These are phyloP conservation scores for Rutstroemia sp. DNA, from an alignment of 2,329 filamentous ascomycete genomes.

Conservation along the genomic window DNA sequence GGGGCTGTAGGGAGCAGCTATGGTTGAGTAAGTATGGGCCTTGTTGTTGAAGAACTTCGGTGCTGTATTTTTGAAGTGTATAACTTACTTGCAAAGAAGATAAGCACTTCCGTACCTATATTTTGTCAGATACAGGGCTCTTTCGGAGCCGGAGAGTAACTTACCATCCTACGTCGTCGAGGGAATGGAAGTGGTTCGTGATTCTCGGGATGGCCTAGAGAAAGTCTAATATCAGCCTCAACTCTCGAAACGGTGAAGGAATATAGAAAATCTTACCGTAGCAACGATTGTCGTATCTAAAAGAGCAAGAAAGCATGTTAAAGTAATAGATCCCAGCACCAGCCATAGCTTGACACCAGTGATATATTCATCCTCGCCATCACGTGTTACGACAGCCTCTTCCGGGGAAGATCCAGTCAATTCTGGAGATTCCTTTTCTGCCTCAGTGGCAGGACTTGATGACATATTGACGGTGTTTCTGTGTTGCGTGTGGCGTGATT, in stretches of 20 bases:
- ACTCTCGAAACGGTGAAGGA: background rate
- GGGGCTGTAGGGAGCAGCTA: conserved; percentile 3
- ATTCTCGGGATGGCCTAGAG: background rate
- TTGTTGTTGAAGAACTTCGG: background rate
- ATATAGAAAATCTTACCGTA: conserved; percentile 31
- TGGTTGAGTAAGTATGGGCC: background rate
- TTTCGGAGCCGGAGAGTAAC: background rate
- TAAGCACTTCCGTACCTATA: conserved; percentile 5
- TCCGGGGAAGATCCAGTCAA: background rate
- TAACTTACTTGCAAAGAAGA: background rate
- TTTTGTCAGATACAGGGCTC: background rate
- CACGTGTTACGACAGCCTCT: background rate
- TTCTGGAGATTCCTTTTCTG: background rate
- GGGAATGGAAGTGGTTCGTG: background rate
- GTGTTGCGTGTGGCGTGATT: no score
- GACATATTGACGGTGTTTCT: background rate
- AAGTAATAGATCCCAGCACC: conserved; percentile 32
- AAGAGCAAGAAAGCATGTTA: conserved; percentile 40
- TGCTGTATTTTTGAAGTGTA: background rate
- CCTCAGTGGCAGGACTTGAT: background rate
- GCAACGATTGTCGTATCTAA: conserved; percentile 46
- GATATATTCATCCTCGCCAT: conserved; percentile 3
- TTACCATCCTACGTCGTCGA: conserved; percentile 11
- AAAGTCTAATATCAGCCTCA: background rate
- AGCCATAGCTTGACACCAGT: conserved; percentile 16